phyloP scores from a whole-genome alignment of 352 stramenopile genomes.

The Pythium brachiatum region DNA sequence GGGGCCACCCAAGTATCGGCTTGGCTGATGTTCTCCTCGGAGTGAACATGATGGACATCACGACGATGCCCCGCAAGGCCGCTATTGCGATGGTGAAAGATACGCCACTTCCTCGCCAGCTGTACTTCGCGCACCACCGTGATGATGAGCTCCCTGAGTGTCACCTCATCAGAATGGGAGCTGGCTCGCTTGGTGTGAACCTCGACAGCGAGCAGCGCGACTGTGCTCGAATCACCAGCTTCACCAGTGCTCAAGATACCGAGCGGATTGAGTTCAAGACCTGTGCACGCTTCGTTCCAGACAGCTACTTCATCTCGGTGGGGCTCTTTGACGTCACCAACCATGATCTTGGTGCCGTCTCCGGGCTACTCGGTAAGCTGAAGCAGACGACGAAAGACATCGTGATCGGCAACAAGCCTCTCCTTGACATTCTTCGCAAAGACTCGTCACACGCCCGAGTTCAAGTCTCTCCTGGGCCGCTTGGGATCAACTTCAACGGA shows the following conservation, averaged over 20 bases:
- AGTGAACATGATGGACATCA: slow-evolving; percentile 44
- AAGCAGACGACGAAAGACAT: slow-evolving; percentile 38
- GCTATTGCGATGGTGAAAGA: slow-evolving; percentile 31
- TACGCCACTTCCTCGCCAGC: slow-evolving; percentile 28
- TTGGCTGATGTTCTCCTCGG: slow-evolving; percentile 42
- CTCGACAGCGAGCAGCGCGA: slow-evolving; percentile 34
- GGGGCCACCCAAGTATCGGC: slow-evolving; percentile 18
- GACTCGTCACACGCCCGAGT: slow-evolving; percentile 15
- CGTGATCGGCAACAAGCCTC: slow-evolving; percentile 36
- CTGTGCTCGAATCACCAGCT: slow-evolving; percentile 40
- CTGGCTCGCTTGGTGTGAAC: slow-evolving; percentile 49
- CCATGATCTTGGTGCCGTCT: slow-evolving; percentile 39
- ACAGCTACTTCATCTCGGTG: slow-evolving; percentile 59
- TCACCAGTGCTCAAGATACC: slow-evolving; percentile 38
- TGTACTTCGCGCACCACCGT: slow-evolving; percentile 35
- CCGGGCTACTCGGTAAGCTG: slow-evolving; percentile 43
- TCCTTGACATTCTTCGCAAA: slow-evolving; percentile 31
- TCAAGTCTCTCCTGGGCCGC: slow-evolving; percentile 33
- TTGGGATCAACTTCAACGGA: slow-evolving; percentile 51
- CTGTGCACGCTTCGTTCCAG: slow-evolving; percentile 38
- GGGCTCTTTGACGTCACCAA: slow-evolving; percentile 60
- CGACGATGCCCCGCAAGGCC: slow-evolving; percentile 29
- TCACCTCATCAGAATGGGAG: slow-evolving; percentile 35
- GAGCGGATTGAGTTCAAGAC: slow-evolving; percentile 35
- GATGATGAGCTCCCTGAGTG: slow-evolving; percentile 36